Evolutionary conservation across 495 filamentous ascomycete species (phyloP).

Genomic region (Aspergillus funiculosus): DNA sequence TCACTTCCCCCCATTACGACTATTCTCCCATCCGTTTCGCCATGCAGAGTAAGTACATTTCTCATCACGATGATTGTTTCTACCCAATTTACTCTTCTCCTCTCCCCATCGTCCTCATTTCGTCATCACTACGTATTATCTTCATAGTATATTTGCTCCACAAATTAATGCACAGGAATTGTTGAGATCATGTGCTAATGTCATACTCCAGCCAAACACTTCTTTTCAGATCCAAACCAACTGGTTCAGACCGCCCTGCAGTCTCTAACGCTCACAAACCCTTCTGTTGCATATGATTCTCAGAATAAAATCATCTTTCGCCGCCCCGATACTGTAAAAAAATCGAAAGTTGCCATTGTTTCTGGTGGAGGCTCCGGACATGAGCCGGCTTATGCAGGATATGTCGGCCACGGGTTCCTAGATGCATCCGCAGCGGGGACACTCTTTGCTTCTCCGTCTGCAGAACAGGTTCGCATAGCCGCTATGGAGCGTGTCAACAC

Average conservation of each 20-base stretch:
- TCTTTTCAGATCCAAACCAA: slow-evolving; percentile 77
- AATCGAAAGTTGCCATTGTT: slow-evolving; percentile 68
- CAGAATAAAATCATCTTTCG: slow-evolving; percentile 84
- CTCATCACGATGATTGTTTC: background rate
- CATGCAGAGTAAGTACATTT: slow-evolving; percentile 25
- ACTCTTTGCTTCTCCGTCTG: slow-evolving; percentile 85
- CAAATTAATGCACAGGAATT: slow-evolving; percentile 1
- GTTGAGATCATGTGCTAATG: slow-evolving; percentile 10
- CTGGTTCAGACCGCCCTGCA: slow-evolving; percentile 75
- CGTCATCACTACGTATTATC: background rate
- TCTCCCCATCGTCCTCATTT: slow-evolving; percentile 1
- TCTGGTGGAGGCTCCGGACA: slow-evolving; percentile 91
- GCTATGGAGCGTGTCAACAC: slow-evolving; percentile 66
- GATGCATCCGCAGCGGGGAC: slow-evolving; percentile 83
- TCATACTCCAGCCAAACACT: slow-evolving; percentile 63
- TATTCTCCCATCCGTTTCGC: slow-evolving; percentile 16
- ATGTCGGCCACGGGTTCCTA: slow-evolving; percentile 68
- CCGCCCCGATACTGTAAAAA: slow-evolving; percentile 49
- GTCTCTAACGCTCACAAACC: slow-evolving; percentile 77
- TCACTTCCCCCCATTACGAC: slow-evolving; percentile 6
- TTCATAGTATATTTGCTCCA: slow-evolving; percentile 15
- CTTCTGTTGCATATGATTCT: slow-evolving; percentile 70
- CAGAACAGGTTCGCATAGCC: slow-evolving; percentile 77
- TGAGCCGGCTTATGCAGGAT: slow-evolving; percentile 81
- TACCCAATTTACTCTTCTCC: background rate